Base-by-base conservation (phyloP, 2,329 filamentous ascomycete species). In the Scopulariopsis brevicaulis region DNA sequence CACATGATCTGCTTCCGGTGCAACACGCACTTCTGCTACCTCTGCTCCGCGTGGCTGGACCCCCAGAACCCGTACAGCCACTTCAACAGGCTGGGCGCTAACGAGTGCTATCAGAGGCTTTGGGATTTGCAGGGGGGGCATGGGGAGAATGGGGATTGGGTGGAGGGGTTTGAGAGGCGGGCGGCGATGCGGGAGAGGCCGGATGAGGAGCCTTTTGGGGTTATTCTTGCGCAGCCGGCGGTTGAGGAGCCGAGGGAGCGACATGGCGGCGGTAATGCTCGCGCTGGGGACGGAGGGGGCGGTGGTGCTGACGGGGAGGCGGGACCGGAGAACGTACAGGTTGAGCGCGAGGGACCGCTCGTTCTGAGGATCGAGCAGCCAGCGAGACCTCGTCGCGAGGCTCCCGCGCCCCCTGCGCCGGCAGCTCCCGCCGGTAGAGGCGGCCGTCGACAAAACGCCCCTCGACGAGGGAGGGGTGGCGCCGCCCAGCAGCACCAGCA, bases 1-100 rank as follows among this genome's bases (percentile, higher is more conserved):
- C 92, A 96, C 71, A 97, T 97, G 91, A 89, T 86, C 55, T 96
- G 93, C 72, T 90, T 87, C 69, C 85, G 89, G 62, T 99, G 94
- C 75, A 79, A 86, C 56, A 88, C 90, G 2, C 93, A 97, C 70
- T 97, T 96, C 69, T 99, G 94, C 74, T 97, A 97, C 64, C 80
- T 97, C 1, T 97, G 94, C 68, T 87, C 87, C 0, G 80, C 85
- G n/a, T 97, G 90, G 88, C 78, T 99, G 50, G 81, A 86, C 58
- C 83, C 88, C 0, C 77, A 74, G 20, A 94, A 96, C 64, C 92
- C 92, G 1, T 97, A 97, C 67, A 74, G 79, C 58, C 94, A 99
- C 70, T 99, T 92, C 74, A 96, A 96, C 67, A 78, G 83, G 32
- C 72, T 74, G 56, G 67, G 67, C 50, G 78, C 77, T 1, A 71